phyloP scores from a whole-genome alignment of 441 rosid genomes.

The Gossypium gossypioides region DNA sequence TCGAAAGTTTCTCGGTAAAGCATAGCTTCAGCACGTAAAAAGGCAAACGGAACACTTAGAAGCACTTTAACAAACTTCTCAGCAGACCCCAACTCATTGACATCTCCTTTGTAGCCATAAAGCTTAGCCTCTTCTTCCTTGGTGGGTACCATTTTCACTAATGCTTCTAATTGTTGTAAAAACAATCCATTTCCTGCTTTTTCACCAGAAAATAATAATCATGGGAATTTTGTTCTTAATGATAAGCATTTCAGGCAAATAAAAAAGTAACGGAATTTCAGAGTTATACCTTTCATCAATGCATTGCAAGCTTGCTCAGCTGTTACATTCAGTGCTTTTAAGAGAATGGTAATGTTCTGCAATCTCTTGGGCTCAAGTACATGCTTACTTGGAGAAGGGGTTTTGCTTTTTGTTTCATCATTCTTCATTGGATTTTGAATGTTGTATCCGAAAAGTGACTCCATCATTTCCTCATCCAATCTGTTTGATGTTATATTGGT shows the following conservation, averaged over 20 bases:
- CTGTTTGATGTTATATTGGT: slow-evolving; percentile 26
- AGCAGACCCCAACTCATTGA: slow-evolving; percentile 68
- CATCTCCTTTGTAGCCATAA: slow-evolving; percentile 50
- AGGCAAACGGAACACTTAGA: slow-evolving; percentile 57
- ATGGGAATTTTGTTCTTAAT: background rate
- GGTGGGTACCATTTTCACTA: slow-evolving; percentile 79
- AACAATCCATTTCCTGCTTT: slow-evolving; percentile 58
- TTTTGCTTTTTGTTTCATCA: slow-evolving; percentile 68
- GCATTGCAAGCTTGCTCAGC: slow-evolving; percentile 72
- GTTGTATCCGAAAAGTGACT: slow-evolving; percentile 82
- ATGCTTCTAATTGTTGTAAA: slow-evolving; percentile 75
- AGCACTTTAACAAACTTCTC: slow-evolving; percentile 60
- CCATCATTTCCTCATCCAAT: slow-evolving; percentile 96
- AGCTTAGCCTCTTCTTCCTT: slow-evolving; percentile 89
- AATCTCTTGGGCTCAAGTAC: slow-evolving; percentile 83
- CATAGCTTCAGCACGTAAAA: slow-evolving; percentile 73
- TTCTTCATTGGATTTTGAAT: slow-evolving; percentile 42
- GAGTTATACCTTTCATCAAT: slow-evolving; percentile 51
- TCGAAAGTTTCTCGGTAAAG: slow-evolving; percentile 81
- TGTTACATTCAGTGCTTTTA: slow-evolving; percentile 61
- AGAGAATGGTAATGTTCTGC: slow-evolving; percentile 84
- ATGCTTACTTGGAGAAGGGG: slow-evolving; percentile 84
- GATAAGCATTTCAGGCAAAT: background rate
- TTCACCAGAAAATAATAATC: background rate
- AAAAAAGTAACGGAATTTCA: background rate